Evolutionary conservation across 106 monocot genomes (phyloP).

Genomic region (Ottelia alismoides): DNA sequence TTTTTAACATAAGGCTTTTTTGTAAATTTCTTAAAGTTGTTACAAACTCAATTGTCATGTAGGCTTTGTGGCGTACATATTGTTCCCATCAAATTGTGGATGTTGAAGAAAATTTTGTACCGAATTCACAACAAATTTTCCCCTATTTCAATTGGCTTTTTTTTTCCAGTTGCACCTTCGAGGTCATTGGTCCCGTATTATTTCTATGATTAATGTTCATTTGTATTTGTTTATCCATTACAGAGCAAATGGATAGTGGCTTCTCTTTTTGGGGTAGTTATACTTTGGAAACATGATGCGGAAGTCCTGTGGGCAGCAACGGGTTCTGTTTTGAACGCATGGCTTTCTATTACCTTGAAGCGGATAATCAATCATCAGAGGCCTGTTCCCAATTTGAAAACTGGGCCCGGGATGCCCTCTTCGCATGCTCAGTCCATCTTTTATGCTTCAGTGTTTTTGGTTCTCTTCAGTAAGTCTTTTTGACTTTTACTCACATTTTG

Average conservation of each 20-base stretch:
- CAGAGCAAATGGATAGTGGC: constrained; percentile 93
- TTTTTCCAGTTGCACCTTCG: too few species aligned
- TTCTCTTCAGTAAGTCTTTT: constrained; percentile 52
- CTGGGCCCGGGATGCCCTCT: constrained; percentile 97
- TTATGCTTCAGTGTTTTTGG: constrained; percentile 30
- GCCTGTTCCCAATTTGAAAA: constrained; percentile 51
- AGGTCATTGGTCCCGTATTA: too few species aligned
- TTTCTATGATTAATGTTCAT: too few species aligned
- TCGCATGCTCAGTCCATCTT: constrained; percentile 94
- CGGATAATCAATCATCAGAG: constrained; percentile 70
- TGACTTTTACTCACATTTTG: too few species aligned
- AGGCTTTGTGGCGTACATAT: too few species aligned
- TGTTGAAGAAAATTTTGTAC: too few species aligned
- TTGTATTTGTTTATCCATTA: background rate
- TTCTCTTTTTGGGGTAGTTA: constrained; percentile 34
- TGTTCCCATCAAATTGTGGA: too few species aligned
- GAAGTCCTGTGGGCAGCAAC: constrained; percentile 61
- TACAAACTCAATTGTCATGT: too few species aligned
- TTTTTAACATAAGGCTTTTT: too few species aligned
- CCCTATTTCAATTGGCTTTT: too few species aligned
- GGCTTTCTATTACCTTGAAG: constrained; percentile 48
- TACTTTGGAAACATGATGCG: constrained; percentile 86
- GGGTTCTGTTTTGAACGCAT: constrained; percentile 60
- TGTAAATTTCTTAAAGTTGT: too few species aligned
- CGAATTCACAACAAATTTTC: too few species aligned